Conservation (phyloP, 2,329 filamentous ascomycete species). For the Clarireedia monteithiana region DNA sequence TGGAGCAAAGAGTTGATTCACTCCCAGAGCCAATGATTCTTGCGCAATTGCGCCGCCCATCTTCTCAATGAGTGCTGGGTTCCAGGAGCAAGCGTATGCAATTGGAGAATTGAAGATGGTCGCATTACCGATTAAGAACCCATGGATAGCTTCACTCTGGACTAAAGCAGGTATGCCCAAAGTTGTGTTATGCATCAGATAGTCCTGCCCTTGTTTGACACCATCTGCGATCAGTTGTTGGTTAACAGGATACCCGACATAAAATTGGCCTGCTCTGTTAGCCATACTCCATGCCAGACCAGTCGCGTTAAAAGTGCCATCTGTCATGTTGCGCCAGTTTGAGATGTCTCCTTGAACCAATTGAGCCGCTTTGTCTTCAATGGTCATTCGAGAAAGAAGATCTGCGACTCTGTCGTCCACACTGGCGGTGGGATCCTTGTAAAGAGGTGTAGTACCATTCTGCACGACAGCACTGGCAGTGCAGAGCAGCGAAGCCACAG, state of each 20-base stretch:
- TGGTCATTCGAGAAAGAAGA: conserved; percentile 63
- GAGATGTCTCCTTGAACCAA: conserved; percentile 62
- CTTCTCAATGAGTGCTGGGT: conserved; percentile 53
- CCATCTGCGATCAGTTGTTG: conserved; percentile 56
- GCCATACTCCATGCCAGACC: conserved; percentile 59
- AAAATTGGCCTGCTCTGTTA: conserved; percentile 48
- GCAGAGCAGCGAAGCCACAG: conserved; percentile 2
- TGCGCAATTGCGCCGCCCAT: conserved; percentile 60
- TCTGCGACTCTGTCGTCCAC: conserved; percentile 59
- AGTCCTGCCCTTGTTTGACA: conserved; percentile 60
- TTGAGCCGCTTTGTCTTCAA: conserved; percentile 66
- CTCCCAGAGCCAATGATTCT: conserved; percentile 58
- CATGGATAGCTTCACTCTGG: conserved; percentile 69
- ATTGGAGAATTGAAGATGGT: conserved; percentile 77
- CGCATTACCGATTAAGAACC: conserved; percentile 62
- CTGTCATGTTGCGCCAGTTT: conserved; percentile 65
- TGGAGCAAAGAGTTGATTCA: conserved; percentile 67
- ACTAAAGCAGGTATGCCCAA: conserved; percentile 66
- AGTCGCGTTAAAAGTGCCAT: conserved; percentile 57
- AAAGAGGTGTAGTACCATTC: conserved; percentile 34
- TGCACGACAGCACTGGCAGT: background rate
- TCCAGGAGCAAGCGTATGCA: conserved; percentile 63
- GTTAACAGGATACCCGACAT: conserved; percentile 60
- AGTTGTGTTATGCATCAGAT: conserved; percentile 57
- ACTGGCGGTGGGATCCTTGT: conserved; percentile 55